Conservation (phyloP, 805 yeast species). For the Metschnikowia reukaufii region DNA sequence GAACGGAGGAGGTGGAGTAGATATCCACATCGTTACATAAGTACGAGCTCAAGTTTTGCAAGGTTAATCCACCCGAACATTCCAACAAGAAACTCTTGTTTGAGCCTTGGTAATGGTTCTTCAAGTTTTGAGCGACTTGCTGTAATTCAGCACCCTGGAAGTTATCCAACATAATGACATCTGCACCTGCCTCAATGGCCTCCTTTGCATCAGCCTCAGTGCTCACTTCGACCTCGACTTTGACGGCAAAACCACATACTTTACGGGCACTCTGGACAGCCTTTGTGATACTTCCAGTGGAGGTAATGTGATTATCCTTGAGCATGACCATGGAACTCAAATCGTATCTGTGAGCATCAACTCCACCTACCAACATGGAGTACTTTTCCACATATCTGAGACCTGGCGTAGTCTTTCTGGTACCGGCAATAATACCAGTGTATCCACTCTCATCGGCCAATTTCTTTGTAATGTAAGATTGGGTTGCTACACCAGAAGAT, state of each 20-base stretch:
- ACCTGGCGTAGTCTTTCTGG: conserved; percentile 97
- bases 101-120: conserved; percentile 50
- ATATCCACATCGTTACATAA: conserved; percentile 81
- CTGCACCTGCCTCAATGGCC: conserved; percentile 94
- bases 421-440: conserved; percentile 87
- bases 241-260: conserved; percentile 85
- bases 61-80: conserved; percentile 88
- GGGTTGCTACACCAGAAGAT: conserved; percentile 85
- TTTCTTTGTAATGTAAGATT: conserved; percentile 54
- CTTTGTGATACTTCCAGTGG: conserved; percentile 85
- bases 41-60: conserved; percentile 61
- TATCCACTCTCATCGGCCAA: conserved; percentile 70
- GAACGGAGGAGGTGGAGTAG: conserved; percentile 87
- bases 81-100: conserved; percentile 65
- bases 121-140: conserved; percentile 62
- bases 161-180: conserved; percentile 91
- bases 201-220: conserved; percentile 83
- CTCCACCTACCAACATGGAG: conserved; percentile 94
- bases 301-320: conserved; percentile 90
- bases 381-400: conserved; percentile 84
- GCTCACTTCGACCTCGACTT: conserved; percentile 92
- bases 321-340: conserved; percentile 93
- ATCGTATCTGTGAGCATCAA: conserved; percentile 90
- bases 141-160: conserved; percentile 67
- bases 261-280: conserved; percentile 77